A percentile compares a stretch with the other conserved stretches of the same genome.
Evolutionary conservation across 495 filamentous ascomycete genomes (phyloP).

Genomic region (Hypoxylon cercidicola): DNA sequence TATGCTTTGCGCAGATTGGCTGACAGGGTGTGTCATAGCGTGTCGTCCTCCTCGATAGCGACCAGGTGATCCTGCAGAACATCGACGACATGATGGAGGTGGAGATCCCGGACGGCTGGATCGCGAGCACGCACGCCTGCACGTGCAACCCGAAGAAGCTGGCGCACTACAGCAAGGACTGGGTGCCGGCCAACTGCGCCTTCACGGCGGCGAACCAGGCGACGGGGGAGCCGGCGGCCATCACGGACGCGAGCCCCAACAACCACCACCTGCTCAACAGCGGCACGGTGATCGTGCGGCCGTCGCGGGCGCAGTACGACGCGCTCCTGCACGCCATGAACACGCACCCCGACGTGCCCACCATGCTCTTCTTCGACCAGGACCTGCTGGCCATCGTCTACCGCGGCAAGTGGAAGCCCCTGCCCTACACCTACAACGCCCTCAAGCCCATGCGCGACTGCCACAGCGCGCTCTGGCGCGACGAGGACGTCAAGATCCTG

Average conservation of each 20-base stretch:
- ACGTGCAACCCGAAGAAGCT: slow-evolving; percentile 54
- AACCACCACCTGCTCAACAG: slow-evolving; percentile 56
- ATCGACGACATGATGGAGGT: slow-evolving; percentile 56
- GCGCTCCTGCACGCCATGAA: slow-evolving; percentile 52
- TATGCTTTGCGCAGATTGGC: neutral
- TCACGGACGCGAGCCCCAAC: slow-evolving; percentile 43
- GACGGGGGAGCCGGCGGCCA: slow-evolving; percentile 49
- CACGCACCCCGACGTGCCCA: slow-evolving; percentile 54
- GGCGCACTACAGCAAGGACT: slow-evolving; percentile 52
- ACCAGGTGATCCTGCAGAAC: slow-evolving; percentile 53
- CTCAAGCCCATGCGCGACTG: slow-evolving; percentile 53
- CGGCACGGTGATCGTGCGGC: slow-evolving; percentile 50
- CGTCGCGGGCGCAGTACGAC: slow-evolving; percentile 47
- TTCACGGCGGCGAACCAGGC: slow-evolving; percentile 51
- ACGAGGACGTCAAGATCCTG: slow-evolving; percentile 50
- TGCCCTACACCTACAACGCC: slow-evolving; percentile 53
- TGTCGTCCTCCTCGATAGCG: slow-evolving; percentile 54
- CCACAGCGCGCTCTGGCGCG: slow-evolving; percentile 46
- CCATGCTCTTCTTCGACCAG: slow-evolving; percentile 56
- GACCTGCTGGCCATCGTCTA: slow-evolving; percentile 53
- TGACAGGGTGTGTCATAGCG: slow-evolving; percentile 37
- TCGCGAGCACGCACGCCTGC: slow-evolving; percentile 50
- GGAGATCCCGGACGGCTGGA: slow-evolving; percentile 47
- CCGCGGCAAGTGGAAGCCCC: slow-evolving; percentile 50
- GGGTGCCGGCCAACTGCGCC: slow-evolving; percentile 52